These are phyloP conservation scores for Carex parvula DNA, from an alignment of 176 grass and related monocot species.

Conservation along the genomic window DNA sequence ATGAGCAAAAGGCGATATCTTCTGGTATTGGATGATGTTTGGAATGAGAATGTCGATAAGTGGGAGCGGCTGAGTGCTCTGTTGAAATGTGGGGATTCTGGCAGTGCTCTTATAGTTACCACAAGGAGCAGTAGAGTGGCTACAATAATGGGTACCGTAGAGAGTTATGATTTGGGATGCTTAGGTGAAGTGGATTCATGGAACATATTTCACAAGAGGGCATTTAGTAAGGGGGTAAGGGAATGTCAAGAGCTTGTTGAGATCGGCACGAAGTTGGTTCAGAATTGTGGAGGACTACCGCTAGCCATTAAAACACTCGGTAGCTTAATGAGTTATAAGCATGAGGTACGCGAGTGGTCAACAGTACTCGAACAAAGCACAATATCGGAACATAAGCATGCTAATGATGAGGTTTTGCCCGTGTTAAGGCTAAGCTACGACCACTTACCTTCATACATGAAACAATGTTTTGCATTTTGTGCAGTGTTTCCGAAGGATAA, in stretches of 20 bases:
- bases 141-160: not conserved
- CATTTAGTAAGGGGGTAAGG: constrained; percentile 9
- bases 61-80: constrained; percentile 22
- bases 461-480: constrained; percentile 33
- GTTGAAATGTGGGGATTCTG: not conserved
- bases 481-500: constrained; percentile 30
- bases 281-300: constrained; percentile 28
- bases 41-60: constrained; percentile 13
- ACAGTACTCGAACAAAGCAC: not conserved
- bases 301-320: constrained; percentile 31
- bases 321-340: constrained; percentile 31
- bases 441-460: constrained; percentile 25
- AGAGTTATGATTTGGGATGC: not conserved
- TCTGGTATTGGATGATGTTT: constrained; percentile 34
- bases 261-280: constrained; percentile 1
- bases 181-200: constrained; percentile 18
- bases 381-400: not conserved
- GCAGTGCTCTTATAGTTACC: constrained; percentile 36
- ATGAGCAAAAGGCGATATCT: not conserved
- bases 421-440: constrained; percentile 26
- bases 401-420: not conserved
- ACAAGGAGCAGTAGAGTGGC: not conserved
- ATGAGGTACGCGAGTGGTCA: not conserved
- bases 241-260: not conserved
- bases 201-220: constrained; percentile 20